Evolutionary conservation across 2,329 filamentous ascomycete species (phyloP), one percentile per base, ranked within the genome.

Genomic region (Helotiales sp.): DNA sequence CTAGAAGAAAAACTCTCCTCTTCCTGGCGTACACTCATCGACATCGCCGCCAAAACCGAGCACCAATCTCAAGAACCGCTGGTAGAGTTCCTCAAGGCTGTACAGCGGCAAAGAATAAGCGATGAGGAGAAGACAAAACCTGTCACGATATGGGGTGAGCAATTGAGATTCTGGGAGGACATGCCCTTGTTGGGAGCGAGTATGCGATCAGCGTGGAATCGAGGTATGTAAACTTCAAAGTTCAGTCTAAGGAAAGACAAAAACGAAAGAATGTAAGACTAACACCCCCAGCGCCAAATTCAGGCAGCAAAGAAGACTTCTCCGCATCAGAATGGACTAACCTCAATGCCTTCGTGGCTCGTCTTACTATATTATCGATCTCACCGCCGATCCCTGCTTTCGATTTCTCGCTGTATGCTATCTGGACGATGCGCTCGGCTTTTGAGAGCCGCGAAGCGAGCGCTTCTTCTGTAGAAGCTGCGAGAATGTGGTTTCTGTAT

Each of bases 371-470:
- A 3, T n/a, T 45, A 1, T 60, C 57, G 1, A 8, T 45, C 6
- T 60, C 57, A 1, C 57, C 22, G 13, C 28, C 57, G 6, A 60
- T 60, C 22, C 57, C 40, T 1, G 24, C 24, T 11, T 60, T 60
- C 6, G 37, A 60, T n/a, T 60, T 45, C 37, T 60, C 57, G 13
- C 17, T 60, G 22, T 60, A 60, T n/a, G 57, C 57, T 28, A 60
- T 60, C n/a, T 60, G 57, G 57, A 60, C 57, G 24, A 26, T 60
- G 26, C 57, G 57, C 24, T 60, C 57, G 45, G 57, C 57, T 2
- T 60, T 47, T 43, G 57, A 60, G 17, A 15, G 7, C 13, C 13
- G 15, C 20, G 7, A 20, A 5, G 3, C 37, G 6, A 13, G 47
- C 15, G 26, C 15, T 60, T 22, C 57, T 17, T 37, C 37, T 20